These are phyloP conservation scores for Glaciozyma antarctica DNA, from an alignment of 768 basidiomycete genomes.

Conservation along the genomic window DNA sequence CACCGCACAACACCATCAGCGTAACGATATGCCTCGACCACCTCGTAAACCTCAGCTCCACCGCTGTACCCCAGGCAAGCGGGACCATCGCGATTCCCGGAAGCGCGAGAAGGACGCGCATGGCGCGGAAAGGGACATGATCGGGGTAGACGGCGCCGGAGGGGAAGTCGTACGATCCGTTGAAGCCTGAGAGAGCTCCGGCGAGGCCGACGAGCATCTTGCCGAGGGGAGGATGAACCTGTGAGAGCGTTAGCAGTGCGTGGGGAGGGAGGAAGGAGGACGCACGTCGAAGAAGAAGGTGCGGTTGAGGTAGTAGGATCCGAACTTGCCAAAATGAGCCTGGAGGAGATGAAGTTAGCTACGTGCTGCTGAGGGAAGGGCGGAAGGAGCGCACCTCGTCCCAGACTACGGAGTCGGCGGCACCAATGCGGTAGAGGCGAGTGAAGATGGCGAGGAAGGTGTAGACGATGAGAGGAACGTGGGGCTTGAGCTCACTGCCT, in stretches of 20 bases:
- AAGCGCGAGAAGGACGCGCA: constrained; percentile 87
- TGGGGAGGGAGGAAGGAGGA: not conserved
- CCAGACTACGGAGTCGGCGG: constrained; percentile 80
- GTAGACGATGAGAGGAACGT: constrained; percentile 59
- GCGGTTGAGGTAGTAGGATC: constrained; percentile 84
- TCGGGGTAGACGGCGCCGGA: constrained; percentile 77
- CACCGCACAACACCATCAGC: constrained; percentile 85
- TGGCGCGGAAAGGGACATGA: constrained; percentile 79
- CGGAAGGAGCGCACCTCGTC: constrained; percentile 52
- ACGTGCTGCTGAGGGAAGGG: not conserved
- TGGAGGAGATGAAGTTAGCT: constrained; percentile 15
- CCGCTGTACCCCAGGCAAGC: constrained; percentile 90
- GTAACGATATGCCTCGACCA: constrained; percentile 86
- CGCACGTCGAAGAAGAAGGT: constrained; percentile 96
- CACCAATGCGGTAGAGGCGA: constrained; percentile 84
- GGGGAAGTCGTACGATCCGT: constrained; percentile 87
- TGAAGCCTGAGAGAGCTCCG: constrained; percentile 80
- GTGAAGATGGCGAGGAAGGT: constrained; percentile 92
- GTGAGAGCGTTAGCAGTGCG: not conserved
- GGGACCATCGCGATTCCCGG: constrained; percentile 96
- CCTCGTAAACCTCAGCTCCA: constrained; percentile 82
- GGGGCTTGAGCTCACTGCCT: not conserved
- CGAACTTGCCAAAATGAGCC: constrained; percentile 99
- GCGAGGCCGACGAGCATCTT: constrained; percentile 98
- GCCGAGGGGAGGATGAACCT: constrained; percentile 78